A percentile compares a stretch with the other conserved stretches of the same genome.
Evolutionary conservation across 805 yeast species (phyloP).

Genomic region (Ogataea dorogensis): DNA sequence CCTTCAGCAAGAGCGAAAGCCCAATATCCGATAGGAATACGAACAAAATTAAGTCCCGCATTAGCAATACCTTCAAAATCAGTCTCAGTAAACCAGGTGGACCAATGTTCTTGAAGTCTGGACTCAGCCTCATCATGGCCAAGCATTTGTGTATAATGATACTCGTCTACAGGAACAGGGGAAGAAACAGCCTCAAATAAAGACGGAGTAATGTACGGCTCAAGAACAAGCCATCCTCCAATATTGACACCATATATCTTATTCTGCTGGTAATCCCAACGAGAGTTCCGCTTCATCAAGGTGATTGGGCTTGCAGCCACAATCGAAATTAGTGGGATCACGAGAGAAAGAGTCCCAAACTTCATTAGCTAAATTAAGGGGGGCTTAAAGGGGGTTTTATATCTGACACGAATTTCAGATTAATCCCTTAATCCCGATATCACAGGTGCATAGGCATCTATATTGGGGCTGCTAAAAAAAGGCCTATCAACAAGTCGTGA

Average conservation of each 20-base stretch:
- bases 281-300: conserved; percentile 30
- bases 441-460: conserved; percentile 4
- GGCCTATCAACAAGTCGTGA: too few relatives aligned
- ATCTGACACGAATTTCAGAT: conserved; percentile 6
- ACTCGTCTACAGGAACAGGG: conserved; percentile 75
- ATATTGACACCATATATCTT: conserved; percentile 64
- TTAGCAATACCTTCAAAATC: conserved; percentile 62
- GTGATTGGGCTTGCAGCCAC: conserved; percentile 25
- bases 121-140: conserved; percentile 58
- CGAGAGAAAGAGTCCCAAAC: conserved; percentile 5
- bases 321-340: conserved; percentile 9
- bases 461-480: neutral
- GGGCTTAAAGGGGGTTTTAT: conserved; percentile 5
- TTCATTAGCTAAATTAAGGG: conserved; percentile 12
- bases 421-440: conserved; percentile 7
- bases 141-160: conserved; percentile 56
- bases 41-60: conserved; percentile 76
- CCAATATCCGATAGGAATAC: conserved; percentile 96
- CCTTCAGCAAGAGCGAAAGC: conserved; percentile 60
- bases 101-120: conserved; percentile 71
- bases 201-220: conserved; percentile 83
- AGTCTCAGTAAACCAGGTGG: conserved; percentile 66
- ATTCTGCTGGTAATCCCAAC: conserved; percentile 33
- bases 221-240: conserved; percentile 90
- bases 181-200: conserved; percentile 54